These are phyloP conservation scores for Collybia mongolica DNA, from an alignment of 768 basidiomycete species.

Conservation along the genomic window DNA sequence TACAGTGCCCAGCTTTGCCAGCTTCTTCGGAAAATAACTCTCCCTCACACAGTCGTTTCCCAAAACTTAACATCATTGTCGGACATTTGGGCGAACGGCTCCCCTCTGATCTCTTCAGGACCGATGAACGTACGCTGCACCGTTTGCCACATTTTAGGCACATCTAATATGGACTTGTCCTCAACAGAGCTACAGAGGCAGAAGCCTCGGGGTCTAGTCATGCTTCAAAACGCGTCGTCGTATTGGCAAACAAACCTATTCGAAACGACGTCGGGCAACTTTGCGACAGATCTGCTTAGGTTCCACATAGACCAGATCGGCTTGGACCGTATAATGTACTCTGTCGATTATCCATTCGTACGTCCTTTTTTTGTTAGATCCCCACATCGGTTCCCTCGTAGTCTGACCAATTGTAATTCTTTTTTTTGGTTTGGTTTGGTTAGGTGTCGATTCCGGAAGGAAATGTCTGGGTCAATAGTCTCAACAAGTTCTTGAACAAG, in stretches of 20 bases:
- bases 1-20: constrained; percentile 9
- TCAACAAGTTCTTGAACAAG: constrained; percentile 16
- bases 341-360: constrained; percentile 36
- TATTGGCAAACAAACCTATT: constrained; percentile 39
- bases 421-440: too few species aligned
- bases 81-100: constrained; percentile 43
- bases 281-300: constrained; percentile 34
- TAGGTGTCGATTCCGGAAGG: constrained; percentile 20
- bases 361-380: constrained; percentile 2
- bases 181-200: constrained; percentile 29
- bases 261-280: constrained; percentile 41
- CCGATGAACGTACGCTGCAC: constrained; percentile 34
- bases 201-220: constrained; percentile 28
- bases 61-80: constrained; percentile 36
- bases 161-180: neutral
- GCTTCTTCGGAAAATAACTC: neutral
- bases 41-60: constrained; percentile 33
- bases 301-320: constrained; percentile 41
- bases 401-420: too few species aligned
- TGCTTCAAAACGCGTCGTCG: constrained; percentile 33
- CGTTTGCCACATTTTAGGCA: neutral
- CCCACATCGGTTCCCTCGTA: too few species aligned
- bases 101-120: constrained; percentile 38
- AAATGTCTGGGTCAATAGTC: constrained; percentile 22
- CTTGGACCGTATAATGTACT: constrained; percentile 38